Base-by-base conservation (phyloP, 2,329 filamentous ascomycete genomes). In the Endoconidiophora laricicola region DNA sequence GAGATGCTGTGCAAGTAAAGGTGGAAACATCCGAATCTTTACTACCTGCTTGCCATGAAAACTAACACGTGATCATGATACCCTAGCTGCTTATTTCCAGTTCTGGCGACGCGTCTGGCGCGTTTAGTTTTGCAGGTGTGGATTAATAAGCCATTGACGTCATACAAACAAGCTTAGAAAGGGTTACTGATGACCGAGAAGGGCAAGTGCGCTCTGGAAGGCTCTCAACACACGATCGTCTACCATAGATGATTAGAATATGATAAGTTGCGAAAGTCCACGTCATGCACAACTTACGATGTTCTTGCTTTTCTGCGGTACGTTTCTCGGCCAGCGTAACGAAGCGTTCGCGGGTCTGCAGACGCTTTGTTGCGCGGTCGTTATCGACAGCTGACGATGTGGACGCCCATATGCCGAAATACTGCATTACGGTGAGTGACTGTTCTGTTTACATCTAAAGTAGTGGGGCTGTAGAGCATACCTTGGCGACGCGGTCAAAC, bases 341-440 rank as follows among this genome's bases (percentile, higher is more conserved):
- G 61, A 81, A 83, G 54, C 78, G 71, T 61, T 82, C 78, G 54
- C 87, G 79, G 2, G 88, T 95, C 59, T 81, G 83, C 43, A 94
- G 71, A 50, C 87, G 78, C 63, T 90, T 90, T 55, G 78, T 71
- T 22, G 84, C 83, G 50, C 88, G 76, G 53, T 81, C 79, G 50
- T 83, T 79, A 62, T 94, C 88, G 54, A 85, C 79, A 9, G 70
- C 66, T 29, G 79, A 73, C 1, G 83, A 81, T 10, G 83, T 77
- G 18, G 80, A 71, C 22, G 84, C 83, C 87, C 88, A 95, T 36
- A 79, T 67, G 52, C 73, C 73, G 62, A 94, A 94, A 61, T 83
- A 83, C 86, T 93, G 56, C 23, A 39, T 42, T 6, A 20, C 22
- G 23, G 20, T 7, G 6, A 33, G 29, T 33, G 16, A 18, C 16